phyloP scores from a whole-genome alignment of 176 grass and related monocot genomes.

The Triticum aestivum region IWGSC_CS_RefSeq_v2.1 NC_057807.1:479029608-479030107 shows the following conservation, averaged over 20 bases:
- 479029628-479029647: constrained; percentile 4
- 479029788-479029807: too few relatives aligned
- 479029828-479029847: too few relatives aligned
- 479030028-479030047: neutral
- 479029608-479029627: neutral
- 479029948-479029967: constrained; percentile 22
- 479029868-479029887: too few relatives aligned
- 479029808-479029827: too few relatives aligned
- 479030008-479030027: neutral
- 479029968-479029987: neutral
- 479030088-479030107: neutral
- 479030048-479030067: neutral
- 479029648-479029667: neutral
- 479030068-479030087: neutral
- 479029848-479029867: too few relatives aligned
- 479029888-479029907: too few relatives aligned
- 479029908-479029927: neutral
- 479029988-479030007: neutral
- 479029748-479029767: neutral
- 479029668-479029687: neutral
- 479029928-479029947: neutral
- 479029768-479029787: neutral
- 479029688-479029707: neutral
- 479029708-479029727: neutral
- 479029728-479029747: neutral